Base-by-base conservation (phyloP, 2,329 filamentous ascomycete genomes). In the Verticillium alfalfae region DNA sequence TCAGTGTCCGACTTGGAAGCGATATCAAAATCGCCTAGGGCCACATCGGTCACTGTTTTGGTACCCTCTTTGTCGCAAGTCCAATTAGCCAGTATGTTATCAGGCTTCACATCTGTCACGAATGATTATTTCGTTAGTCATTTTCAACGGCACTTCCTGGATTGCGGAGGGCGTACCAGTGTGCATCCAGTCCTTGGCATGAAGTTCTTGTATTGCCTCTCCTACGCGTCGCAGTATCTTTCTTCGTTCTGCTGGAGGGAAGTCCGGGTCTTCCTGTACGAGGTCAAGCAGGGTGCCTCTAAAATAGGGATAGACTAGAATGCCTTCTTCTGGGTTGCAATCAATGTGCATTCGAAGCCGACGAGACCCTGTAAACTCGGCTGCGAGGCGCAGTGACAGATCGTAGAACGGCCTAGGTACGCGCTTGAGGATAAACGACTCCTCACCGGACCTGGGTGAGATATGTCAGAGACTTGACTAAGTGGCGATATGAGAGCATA, bases 61-160 rank as follows among this genome's bases (percentile, higher is more conserved):
- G 62, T 70, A 60, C 71, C 70, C 37, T 73, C 65, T 61, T 69
- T 62, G 60, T 75, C 70, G 62, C 61, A 62, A 58, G 65, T 72
- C 70, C 70, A 77, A 63, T 76, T 70, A n/a, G 76, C 62, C 12
- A 76, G 65, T 59, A 77, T 71, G 60, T 77, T 76, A 59, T 76
- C 71, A 26, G 72, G 73, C 65, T 76, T 76, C n/a, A 77, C 65
- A 69, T 77, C 75, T 76, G 61, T 59, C 38, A 63, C 66, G 39
- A 57, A 58, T 60, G 31, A 64, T 69, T 65, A 52, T 62, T 70
- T 60, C 70, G 66, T 67, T 62, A 61, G 18, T 22, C 2, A 39
- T 64, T 58, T 66, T 65, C 16, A 64, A 62, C 38, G 41, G 61
- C 57, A 63, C 61, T 66, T 61, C 67, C 16, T 61, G 31, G 37